Percentiles rank a stretch among this genome's conserved stretches.
Conservation (phyloP, 2,329 filamentous ascomycete genomes). For the Trichoderma sp. region DNA sequence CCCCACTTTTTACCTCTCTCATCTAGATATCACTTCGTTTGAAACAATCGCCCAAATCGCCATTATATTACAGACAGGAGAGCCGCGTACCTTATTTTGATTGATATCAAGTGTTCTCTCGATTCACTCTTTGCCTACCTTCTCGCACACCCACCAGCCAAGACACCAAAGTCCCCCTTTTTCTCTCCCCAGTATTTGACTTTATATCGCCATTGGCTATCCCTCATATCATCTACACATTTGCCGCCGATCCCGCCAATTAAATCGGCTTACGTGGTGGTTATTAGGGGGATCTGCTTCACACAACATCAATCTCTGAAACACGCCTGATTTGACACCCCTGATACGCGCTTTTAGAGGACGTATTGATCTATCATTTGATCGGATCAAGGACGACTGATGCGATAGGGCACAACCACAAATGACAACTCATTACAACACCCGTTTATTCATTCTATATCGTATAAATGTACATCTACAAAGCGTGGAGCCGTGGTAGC, state of each 20-base stretch:
- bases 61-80: background rate
- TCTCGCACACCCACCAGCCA: background rate
- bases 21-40: background rate
- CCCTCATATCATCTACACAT: background rate
- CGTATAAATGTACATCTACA: conserved; percentile 19
- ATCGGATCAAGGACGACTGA: background rate
- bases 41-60: background rate
- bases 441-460: conserved; percentile 20
- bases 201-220: background rate
- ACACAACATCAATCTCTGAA: background rate
- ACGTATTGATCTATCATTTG: background rate
- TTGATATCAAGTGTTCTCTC: background rate
- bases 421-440: background rate
- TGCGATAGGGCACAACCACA: background rate
- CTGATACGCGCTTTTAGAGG: background rate
- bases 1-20: background rate
- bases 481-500: conserved; percentile 12
- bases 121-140: background rate
- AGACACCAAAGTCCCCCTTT: background rate
- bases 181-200: background rate
- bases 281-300: background rate
- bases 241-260: conserved; percentile 1
- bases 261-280: background rate
- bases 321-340: background rate
- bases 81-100: background rate